Base-by-base conservation (phyloP, 495 filamentous ascomycete genomes). In the Umbilicaria muhlenbergii region DNA sequence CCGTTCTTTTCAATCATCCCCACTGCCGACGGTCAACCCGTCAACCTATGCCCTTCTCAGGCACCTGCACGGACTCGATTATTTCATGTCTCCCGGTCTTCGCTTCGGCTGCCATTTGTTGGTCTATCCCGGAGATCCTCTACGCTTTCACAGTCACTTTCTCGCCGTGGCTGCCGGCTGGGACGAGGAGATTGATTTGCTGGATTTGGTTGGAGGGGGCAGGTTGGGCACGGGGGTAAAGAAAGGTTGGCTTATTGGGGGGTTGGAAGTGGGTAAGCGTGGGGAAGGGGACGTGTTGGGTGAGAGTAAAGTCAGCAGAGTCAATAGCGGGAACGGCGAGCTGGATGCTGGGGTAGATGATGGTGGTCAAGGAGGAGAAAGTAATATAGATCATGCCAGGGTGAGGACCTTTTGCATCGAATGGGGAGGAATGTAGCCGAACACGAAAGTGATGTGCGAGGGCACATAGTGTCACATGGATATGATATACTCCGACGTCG, bases 131-230 rank as follows among this genome's bases (percentile, higher is more conserved):
- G 92, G 92, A 31, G 91, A 98, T 60, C 84, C 91, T 0, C 65
- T 96, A 21, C 81, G 92, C 10, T 98, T 89, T 61, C 91, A 98
- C 59, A 84, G 81, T 32, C 91, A 96, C 58, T 96, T 94, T 56
- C 62, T 94, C 44, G 81, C 78, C 18, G 77, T 76, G 15, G 75
- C 80, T 24, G 69, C 79, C 39, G 81, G 74, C 6, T 95, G 86
- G 85, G 81, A 98, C 48, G 71, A 95, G 50, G 72, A 89, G 54
- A 75, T 96, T 40, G 69, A 81, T 39, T 65, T 96, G 57, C 69
- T 92, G 45, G 80, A 91, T 49, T 64, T 98, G 17, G 75, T 96
- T 32, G 81, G 75, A 14, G 86, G 86, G 2, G 92, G 92, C 5
- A 66, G 91, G 49, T 56, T 98, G 48, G 91, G 85, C 1, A 96